Conservation (phyloP, 495 filamentous ascomycete genomes). For the Neurospora sp. region DNA sequence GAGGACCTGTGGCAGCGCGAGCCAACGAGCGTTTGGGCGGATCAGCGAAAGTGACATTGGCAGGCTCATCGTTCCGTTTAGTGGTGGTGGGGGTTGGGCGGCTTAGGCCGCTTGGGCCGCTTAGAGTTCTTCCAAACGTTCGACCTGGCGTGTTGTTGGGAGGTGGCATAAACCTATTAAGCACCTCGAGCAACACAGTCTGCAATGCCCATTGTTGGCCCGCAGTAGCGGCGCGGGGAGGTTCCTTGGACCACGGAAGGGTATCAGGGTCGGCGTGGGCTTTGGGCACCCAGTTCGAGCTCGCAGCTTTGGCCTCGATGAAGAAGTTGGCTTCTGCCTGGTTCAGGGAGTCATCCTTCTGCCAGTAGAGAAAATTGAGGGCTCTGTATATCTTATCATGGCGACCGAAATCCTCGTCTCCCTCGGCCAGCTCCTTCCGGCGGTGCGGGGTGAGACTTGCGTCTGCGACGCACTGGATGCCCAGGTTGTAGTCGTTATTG, state of each 20-base stretch:
- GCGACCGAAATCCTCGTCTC: constrained; percentile 6
- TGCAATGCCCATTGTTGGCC: constrained; percentile 11
- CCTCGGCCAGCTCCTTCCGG: constrained; percentile 3
- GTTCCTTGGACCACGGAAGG: background rate
- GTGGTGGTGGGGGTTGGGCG: background rate
- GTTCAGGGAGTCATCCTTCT: constrained; percentile 4
- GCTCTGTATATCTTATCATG: constrained; percentile 8
- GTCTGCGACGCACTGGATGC: constrained; percentile 9
- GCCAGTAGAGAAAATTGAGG: constrained; percentile 12
- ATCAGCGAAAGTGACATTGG: background rate
- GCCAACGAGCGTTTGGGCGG: background rate
- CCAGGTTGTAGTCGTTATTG: constrained; percentile 17
- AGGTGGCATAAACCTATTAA: constrained; percentile 3
- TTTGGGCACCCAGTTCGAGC: constrained; percentile 14
- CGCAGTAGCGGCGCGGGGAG: constrained; percentile 6
- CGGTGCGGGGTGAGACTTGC: constrained; percentile 6
- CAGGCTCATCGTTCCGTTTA: background rate
- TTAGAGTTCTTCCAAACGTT: background rate
- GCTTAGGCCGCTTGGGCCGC: background rate
- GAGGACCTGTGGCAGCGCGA: background rate
- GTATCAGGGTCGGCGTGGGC: constrained; percentile 4
- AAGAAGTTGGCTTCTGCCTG: constrained; percentile 9
- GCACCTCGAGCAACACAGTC: constrained; percentile 4
- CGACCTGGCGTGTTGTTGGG: background rate
- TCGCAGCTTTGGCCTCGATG: constrained; percentile 8